Conservation (phyloP, 1,139 yeast species). For the Yamadazyma atlantica region DNA sequence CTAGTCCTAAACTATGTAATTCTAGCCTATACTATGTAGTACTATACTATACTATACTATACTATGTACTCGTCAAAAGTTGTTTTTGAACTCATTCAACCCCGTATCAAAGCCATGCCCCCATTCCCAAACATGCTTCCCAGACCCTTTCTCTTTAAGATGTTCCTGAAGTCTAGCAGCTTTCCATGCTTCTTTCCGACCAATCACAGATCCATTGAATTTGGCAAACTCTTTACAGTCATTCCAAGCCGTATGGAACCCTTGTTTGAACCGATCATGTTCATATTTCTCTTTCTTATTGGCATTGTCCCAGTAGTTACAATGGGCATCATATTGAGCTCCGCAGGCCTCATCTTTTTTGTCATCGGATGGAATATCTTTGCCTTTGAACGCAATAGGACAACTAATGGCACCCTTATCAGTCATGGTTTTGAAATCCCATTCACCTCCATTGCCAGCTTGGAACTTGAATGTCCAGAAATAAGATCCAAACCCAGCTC, state of each 20-base stretch:
- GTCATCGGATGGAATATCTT: slow-evolving; percentile 35
- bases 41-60: no score
- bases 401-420: slow-evolving; percentile 56
- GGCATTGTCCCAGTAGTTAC: slow-evolving; percentile 65
- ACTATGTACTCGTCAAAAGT: slow-evolving; percentile 1
- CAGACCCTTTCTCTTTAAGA: slow-evolving; percentile 50
- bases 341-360: slow-evolving; percentile 44
- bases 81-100: slow-evolving; percentile 28
- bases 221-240: slow-evolving; percentile 69
- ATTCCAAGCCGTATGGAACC: slow-evolving; percentile 70
- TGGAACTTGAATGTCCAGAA: slow-evolving; percentile 93
- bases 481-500: slow-evolving; percentile 68
- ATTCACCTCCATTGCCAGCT: slow-evolving; percentile 91
- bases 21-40: no score
- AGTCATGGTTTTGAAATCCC: slow-evolving; percentile 86
- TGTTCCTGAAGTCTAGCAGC: slow-evolving; percentile 54
- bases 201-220: slow-evolving; percentile 69
- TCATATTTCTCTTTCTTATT: slow-evolving; percentile 65
- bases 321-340: slow-evolving; percentile 47
- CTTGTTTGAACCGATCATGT: slow-evolving; percentile 78
- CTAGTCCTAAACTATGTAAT: no score
- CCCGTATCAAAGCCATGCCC: slow-evolving; percentile 80
- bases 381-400: slow-evolving; percentile 23
- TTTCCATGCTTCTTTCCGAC: slow-evolving; percentile 72
- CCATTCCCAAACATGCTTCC: slow-evolving; percentile 78